A percentile compares a stretch with the other conserved stretches of the same genome.
phyloP scores from a whole-genome alignment of 2,329 filamentous ascomycete genomes.

The Zymoseptoria tritici region DNA sequence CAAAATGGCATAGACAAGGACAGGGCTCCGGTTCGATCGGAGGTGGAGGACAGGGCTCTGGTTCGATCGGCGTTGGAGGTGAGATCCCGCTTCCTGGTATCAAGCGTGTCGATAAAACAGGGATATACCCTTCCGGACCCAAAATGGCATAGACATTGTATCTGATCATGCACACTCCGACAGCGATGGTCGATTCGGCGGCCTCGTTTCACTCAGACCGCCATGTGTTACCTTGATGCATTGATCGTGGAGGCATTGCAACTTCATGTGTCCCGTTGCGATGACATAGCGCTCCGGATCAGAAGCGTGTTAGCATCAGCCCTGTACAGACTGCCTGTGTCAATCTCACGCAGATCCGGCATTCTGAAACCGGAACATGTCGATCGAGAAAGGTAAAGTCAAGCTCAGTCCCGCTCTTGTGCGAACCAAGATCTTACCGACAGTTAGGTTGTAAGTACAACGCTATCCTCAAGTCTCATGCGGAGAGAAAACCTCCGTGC shows the following conservation, averaged over 20 bases:
- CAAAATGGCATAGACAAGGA: too few species aligned
- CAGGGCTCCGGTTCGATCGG: too few species aligned
- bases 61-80: too few species aligned
- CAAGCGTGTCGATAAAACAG: background rate
- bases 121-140: background rate
- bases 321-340: background rate
- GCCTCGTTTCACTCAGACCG: background rate
- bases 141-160: background rate
- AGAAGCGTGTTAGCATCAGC: background rate
- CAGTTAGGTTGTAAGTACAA: too few species aligned
- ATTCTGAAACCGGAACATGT: background rate
- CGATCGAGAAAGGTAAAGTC: background rate
- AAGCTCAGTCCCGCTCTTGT: background rate
- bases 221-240: background rate
- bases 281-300: background rate
- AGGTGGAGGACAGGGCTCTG: too few species aligned
- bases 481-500: background rate
- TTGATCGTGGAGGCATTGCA: background rate
- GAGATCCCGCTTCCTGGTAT: background rate
- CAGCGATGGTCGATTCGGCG: background rate
- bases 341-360: background rate
- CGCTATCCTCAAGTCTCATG: background rate
- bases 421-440: background rate
- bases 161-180: background rate
- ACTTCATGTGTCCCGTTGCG: background rate